Evolutionary conservation across 2,329 filamentous ascomycete species (phyloP).

Genomic region (Venturia oleaginea): DNA sequence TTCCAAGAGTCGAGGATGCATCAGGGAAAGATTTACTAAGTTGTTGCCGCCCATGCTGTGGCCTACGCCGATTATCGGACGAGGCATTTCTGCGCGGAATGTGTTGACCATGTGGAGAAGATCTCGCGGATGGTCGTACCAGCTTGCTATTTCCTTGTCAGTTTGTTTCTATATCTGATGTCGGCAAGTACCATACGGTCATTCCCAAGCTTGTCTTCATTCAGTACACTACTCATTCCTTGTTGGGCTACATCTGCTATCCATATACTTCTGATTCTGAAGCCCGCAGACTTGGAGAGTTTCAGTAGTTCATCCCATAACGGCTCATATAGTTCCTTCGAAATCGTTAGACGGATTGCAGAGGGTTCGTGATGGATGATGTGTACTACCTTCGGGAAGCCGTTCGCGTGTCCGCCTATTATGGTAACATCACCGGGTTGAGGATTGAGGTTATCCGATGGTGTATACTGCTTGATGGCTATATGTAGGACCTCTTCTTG

Average conservation of each 20-base stretch:
- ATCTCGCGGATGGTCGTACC: slow-evolving; percentile 79
- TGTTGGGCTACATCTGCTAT: slow-evolving; percentile 85
- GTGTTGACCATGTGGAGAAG: slow-evolving; percentile 76
- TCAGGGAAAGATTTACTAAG: slow-evolving; percentile 60
- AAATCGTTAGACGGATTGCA: slow-evolving; percentile 14
- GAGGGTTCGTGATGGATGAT: not conserved
- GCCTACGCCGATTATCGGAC: slow-evolving; percentile 73
- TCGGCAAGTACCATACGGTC: slow-evolving; percentile 54
- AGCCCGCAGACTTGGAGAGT: slow-evolving; percentile 46
- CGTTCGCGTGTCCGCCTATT: slow-evolving; percentile 81
- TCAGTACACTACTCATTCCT: slow-evolving; percentile 68
- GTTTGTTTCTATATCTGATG: not conserved
- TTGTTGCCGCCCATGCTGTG: slow-evolving; percentile 82
- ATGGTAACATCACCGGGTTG: slow-evolving; percentile 73
- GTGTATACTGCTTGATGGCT: slow-evolving; percentile 81
- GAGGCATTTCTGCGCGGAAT: slow-evolving; percentile 69
- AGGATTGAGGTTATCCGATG: slow-evolving; percentile 58
- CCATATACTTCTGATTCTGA: slow-evolving; percentile 75
- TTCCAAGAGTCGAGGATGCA: slow-evolving; percentile 73
- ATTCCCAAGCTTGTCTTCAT: slow-evolving; percentile 68
- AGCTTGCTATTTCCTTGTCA: slow-evolving; percentile 50
- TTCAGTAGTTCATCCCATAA: slow-evolving; percentile 75
- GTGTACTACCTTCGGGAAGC: slow-evolving; percentile 67
- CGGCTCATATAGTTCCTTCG: slow-evolving; percentile 80
- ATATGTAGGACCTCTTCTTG: slow-evolving; percentile 69